Conservation (phyloP, 163 green algal species). For the Scenedesmus sp. region DNA sequence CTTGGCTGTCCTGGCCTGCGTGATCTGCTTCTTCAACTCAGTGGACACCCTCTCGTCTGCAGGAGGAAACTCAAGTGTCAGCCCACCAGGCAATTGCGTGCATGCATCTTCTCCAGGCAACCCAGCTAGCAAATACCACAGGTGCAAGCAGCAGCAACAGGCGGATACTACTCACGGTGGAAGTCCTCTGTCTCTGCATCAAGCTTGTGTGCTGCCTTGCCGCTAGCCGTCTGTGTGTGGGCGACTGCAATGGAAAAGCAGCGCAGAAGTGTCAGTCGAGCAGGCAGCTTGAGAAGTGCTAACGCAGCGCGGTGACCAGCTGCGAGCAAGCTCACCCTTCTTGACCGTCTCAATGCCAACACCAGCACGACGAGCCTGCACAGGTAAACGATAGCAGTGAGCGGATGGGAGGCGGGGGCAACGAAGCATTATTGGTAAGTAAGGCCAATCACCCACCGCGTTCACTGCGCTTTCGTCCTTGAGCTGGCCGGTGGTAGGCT, state of each 20-base stretch:
- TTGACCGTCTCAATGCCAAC: constrained; percentile 75
- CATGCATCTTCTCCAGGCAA: background rate
- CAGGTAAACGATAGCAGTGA: background rate
- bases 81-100: background rate
- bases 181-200: constrained; percentile 99
- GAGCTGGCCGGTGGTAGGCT: constrained; percentile 59
- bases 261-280: background rate
- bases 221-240: constrained; percentile 61
- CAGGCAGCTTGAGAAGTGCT: background rate
- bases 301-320: background rate
- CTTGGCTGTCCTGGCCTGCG: constrained; percentile 92
- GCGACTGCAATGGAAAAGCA: constrained; percentile 33
- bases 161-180: constrained; percentile 66
- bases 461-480: constrained; percentile 82
- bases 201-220: constrained; percentile 91
- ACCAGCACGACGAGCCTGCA: constrained; percentile 63
- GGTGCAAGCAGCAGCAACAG: background rate
- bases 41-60: constrained; percentile 88
- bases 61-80: background rate
- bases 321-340: constrained; percentile 72
- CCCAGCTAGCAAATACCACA: background rate
- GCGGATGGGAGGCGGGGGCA: background rate
- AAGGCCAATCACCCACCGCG: constrained; percentile 52
- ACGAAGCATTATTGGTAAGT: background rate
- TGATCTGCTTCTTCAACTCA: constrained; percentile 97